Conservation (phyloP, 129 eudicot species). For the Flaveria trinervia region DNA sequence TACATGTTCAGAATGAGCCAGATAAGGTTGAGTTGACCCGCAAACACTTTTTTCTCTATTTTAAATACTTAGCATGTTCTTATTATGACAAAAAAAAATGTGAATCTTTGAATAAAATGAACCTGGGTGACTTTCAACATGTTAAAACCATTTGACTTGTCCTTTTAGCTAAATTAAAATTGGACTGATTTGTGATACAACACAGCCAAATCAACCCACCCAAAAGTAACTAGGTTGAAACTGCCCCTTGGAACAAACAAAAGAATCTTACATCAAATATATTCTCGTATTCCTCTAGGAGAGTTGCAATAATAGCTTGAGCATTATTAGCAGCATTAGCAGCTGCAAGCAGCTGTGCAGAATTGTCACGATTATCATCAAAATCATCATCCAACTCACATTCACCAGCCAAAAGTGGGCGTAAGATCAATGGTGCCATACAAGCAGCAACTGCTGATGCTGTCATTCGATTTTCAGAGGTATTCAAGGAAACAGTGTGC, state of each 20-base stretch:
- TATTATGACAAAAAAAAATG: not conserved
- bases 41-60: not conserved
- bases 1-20: not conserved
- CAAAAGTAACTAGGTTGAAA: not conserved
- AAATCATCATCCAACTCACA: conserved; percentile 90
- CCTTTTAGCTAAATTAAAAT: not conserved
- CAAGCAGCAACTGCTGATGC: conserved; percentile 97
- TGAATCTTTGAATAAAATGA: not conserved
- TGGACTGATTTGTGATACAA: not conserved
- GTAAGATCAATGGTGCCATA: conserved; percentile 97
- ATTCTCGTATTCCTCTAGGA: conserved; percentile 82
- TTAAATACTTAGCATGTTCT: not conserved
- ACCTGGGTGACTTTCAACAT: conserved; percentile 7
- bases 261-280: conserved; percentile 73
- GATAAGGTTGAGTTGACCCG: not conserved
- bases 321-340: conserved; percentile 99
- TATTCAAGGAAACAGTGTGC: conserved; percentile 77
- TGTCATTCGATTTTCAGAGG: conserved; percentile 87
- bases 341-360: conserved; percentile 98
- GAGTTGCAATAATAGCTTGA: conserved; percentile 79
- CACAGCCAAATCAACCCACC: not conserved
- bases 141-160: not conserved
- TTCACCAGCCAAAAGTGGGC: conserved; percentile 99
- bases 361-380: conserved; percentile 73
- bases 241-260: not conserved